Percentiles rank a stretch among this genome's conserved stretches.
Evolutionary conservation across 495 filamentous ascomycete species (phyloP).

Genomic region (Melanomma pulvis-pyrius): DNA sequence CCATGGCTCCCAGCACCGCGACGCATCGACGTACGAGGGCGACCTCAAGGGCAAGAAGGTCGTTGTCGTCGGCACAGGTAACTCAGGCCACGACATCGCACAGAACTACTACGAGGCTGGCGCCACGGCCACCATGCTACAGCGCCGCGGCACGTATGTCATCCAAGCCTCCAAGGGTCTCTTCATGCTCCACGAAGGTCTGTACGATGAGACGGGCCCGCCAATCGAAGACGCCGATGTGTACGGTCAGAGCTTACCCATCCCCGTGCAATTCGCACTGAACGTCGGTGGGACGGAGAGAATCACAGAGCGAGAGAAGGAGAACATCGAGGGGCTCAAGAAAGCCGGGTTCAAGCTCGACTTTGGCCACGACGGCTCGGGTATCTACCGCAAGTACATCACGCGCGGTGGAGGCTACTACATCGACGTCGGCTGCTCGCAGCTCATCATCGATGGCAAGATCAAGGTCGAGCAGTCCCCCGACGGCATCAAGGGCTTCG

Average conservation of each 20-base stretch:
- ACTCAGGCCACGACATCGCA: conserved; percentile 79
- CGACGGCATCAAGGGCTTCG: conserved; percentile 62
- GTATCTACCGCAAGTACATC: conserved; percentile 71
- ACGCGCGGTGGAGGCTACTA: conserved; percentile 41
- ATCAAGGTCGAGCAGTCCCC: conserved; percentile 73
- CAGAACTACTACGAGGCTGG: conserved; percentile 82
- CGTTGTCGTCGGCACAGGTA: conserved; percentile 79
- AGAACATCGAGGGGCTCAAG: conserved; percentile 60
- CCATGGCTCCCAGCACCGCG: conserved; percentile 68
- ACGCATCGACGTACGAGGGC: conserved; percentile 45
- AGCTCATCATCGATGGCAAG: conserved; percentile 75
- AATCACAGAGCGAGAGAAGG: conserved; percentile 56
- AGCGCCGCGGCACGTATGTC: conserved; percentile 74
- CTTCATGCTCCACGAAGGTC: conserved; percentile 56
- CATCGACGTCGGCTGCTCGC: conserved; percentile 68
- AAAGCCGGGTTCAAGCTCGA: conserved; percentile 72
- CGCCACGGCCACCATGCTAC: conserved; percentile 74
- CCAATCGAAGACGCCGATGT: conserved; percentile 68
- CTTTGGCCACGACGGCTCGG: conserved; percentile 64
- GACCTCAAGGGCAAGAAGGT: conserved; percentile 63
- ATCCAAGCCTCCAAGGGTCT: conserved; percentile 59
- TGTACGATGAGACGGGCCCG: conserved; percentile 68
- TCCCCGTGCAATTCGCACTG: conserved; percentile 60
- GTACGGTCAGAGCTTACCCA: conserved; percentile 57
- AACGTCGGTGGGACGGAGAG: conserved; percentile 55